Percentiles rank a stretch among this genome's conserved stretches.
These are phyloP conservation scores for Chlorella sp. DNA, from an alignment of 139 green algal genomes.

Conservation along the genomic window DNA sequence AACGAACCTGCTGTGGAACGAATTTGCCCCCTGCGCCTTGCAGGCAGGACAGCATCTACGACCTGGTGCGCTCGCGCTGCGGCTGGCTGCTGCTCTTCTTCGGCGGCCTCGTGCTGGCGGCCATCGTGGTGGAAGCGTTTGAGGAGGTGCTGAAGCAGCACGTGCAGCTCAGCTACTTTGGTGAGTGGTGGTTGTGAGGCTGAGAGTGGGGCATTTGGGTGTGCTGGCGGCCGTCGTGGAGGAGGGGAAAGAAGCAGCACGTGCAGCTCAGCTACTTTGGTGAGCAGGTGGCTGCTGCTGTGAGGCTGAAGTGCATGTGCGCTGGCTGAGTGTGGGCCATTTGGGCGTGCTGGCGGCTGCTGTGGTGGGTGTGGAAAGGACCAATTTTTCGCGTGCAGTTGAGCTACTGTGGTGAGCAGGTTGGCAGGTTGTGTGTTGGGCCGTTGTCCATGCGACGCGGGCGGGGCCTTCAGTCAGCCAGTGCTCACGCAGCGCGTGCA, in stretches of 20 bases:
- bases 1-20: background rate
- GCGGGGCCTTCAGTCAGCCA: no score
- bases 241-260: slow-evolving; percentile 56
- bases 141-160: slow-evolving; percentile 63
- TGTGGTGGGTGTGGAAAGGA: slow-evolving; percentile 62
- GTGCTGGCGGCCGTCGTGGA: slow-evolving; percentile 71
- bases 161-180: slow-evolving; percentile 72
- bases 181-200: no score
- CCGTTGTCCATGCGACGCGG: no score
- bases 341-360: slow-evolving; percentile 69
- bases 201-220: no score
- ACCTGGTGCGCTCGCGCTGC: slow-evolving; percentile 43
- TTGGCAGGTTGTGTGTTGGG: no score
- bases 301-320: no score
- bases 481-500: no score
- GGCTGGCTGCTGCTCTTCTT: slow-evolving; percentile 78
- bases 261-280: slow-evolving; percentile 72
- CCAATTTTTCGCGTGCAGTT: slow-evolving; percentile 68
- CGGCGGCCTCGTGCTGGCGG: slow-evolving; percentile 66
- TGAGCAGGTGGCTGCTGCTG: no score
- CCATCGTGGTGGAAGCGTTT: slow-evolving; percentile 74
- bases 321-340: no score
- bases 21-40: background rate
- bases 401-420: no score
- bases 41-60: slow-evolving; percentile 46